Conservation (phyloP, 768 basidiomycete species). For the Boletus vinaceobasis region DNA sequence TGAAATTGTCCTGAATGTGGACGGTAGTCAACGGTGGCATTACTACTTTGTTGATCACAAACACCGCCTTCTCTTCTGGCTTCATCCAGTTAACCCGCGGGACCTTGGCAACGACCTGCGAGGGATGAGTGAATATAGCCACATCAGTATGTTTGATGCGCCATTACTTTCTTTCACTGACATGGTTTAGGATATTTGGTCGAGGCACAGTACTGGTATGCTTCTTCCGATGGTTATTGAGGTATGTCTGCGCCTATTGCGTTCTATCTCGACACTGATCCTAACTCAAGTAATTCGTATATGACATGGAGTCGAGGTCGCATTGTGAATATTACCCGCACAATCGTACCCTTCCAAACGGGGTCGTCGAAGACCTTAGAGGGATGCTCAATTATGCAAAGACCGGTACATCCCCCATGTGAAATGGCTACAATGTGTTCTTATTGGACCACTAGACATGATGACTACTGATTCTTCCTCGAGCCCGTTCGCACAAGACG, state of each 20-base stretch:
- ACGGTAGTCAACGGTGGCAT: not conserved
- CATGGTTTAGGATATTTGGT: constrained; percentile 8
- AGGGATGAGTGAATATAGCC: not conserved
- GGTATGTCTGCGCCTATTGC: not conserved
- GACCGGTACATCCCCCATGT: constrained; percentile 3
- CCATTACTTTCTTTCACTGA: not conserved
- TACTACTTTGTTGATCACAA: not conserved
- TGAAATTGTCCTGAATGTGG: constrained; percentile 12
- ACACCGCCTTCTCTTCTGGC: constrained; percentile 18
- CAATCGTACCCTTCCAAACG: not conserved
- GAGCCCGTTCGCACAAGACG: constrained; percentile 15
- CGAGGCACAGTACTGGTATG: constrained; percentile 14
- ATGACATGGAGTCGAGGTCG: constrained; percentile 9
- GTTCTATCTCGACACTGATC: not conserved
- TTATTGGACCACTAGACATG: constrained; percentile 2
- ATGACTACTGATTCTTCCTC: constrained; percentile 16
- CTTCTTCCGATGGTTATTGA: not conserved
- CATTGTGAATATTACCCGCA: constrained; percentile 18
- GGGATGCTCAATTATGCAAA: not conserved
- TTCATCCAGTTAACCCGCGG: not conserved
- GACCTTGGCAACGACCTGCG: constrained; percentile 2
- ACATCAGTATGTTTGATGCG: constrained; percentile 11
- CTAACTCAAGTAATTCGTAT: not conserved
- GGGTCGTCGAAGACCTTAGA: constrained; percentile 5
- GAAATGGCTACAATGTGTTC: not conserved